Evolutionary conservation across 805 yeast genomes (phyloP).

Genomic region (Candida xyloterini): DNA sequence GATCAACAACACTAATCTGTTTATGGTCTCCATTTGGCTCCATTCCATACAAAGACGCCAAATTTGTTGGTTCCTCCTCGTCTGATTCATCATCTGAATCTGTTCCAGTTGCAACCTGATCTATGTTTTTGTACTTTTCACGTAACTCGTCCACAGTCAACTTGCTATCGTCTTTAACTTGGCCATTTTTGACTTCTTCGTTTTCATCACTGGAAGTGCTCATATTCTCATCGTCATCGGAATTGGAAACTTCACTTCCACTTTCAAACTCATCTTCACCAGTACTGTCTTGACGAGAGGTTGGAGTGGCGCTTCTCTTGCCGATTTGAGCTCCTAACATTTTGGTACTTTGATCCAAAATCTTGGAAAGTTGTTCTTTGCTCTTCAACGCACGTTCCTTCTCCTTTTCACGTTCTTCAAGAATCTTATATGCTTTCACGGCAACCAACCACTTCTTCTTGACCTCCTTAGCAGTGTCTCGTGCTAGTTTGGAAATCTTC

Average conservation of each 20-base stretch:
- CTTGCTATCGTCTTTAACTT: constrained; percentile 41
- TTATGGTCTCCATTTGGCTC: constrained; percentile 8
- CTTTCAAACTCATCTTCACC: constrained; percentile 22
- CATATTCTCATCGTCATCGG: constrained; percentile 13
- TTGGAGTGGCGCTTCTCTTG: constrained; percentile 34
- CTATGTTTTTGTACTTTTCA: constrained; percentile 51
- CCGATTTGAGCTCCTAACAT: constrained; percentile 80
- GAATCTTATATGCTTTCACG: constrained; percentile 68
- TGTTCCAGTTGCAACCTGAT: constrained; percentile 17
- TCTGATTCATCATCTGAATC: constrained; percentile 22
- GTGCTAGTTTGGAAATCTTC: constrained; percentile 66
- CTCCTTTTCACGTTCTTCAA: constrained; percentile 75
- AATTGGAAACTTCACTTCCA: not conserved
- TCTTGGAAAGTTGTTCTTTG: constrained; percentile 80
- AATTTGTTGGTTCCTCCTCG: constrained; percentile 15
- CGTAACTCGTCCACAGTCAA: constrained; percentile 55
- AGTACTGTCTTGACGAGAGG: constrained; percentile 17
- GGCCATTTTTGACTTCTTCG: constrained; percentile 18
- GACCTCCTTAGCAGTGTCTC: constrained; percentile 77
- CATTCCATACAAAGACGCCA: constrained; percentile 36
- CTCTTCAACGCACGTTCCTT: constrained; percentile 78
- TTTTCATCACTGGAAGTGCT: constrained; percentile 23
- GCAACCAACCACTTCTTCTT: constrained; percentile 90
- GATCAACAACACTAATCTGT: constrained; percentile 24
- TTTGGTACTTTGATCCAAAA: constrained; percentile 88